These are phyloP conservation scores for Cladosporium sp. DNA, from an alignment of 2,329 filamentous ascomycete species.

Conservation along the genomic window DNA sequence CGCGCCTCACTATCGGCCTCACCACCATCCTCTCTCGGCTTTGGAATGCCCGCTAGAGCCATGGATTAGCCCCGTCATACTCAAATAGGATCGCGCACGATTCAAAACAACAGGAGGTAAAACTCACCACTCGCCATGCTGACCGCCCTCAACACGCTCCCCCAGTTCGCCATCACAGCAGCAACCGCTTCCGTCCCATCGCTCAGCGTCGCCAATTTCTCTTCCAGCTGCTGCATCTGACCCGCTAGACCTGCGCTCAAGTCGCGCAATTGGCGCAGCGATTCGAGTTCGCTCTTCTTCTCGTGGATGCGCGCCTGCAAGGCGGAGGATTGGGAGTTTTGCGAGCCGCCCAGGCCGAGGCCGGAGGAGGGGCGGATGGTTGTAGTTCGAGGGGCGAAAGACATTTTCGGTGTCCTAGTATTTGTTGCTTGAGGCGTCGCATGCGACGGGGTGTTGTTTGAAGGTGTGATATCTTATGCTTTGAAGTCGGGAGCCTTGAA, in stretches of 20 bases:
- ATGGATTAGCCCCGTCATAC: conserved; percentile 20
- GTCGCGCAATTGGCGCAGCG: conserved; percentile 73
- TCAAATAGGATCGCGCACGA: neutral
- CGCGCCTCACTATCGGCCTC: conserved; percentile 40
- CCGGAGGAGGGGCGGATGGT: conserved; percentile 56
- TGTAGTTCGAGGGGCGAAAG: conserved; percentile 42
- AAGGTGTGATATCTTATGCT: neutral
- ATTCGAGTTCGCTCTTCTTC: conserved; percentile 81
- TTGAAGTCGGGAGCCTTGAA: neutral
- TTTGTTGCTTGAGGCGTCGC: neutral
- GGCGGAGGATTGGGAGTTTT: conserved; percentile 60
- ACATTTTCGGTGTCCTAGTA: conserved; percentile 27
- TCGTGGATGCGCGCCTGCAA: conserved; percentile 76
- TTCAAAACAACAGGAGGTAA: neutral
- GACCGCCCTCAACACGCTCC: conserved; percentile 80
- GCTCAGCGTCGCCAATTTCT: conserved; percentile 74
- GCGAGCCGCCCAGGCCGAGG: conserved; percentile 34
- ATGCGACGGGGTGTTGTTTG: neutral
- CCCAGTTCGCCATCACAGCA: conserved; percentile 83
- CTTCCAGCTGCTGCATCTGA: conserved; percentile 80
- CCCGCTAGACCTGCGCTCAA: conserved; percentile 74
- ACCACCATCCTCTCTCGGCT: conserved; percentile 52
- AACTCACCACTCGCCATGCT: conserved; percentile 79
- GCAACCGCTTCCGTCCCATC: conserved; percentile 85
- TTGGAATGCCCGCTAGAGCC: conserved; percentile 66